Evolutionary conservation across 2,329 filamentous ascomycete species (phyloP), one percentile per base, ranked within the genome.

Genomic region (Microcyclospora tardicrescens): DNA sequence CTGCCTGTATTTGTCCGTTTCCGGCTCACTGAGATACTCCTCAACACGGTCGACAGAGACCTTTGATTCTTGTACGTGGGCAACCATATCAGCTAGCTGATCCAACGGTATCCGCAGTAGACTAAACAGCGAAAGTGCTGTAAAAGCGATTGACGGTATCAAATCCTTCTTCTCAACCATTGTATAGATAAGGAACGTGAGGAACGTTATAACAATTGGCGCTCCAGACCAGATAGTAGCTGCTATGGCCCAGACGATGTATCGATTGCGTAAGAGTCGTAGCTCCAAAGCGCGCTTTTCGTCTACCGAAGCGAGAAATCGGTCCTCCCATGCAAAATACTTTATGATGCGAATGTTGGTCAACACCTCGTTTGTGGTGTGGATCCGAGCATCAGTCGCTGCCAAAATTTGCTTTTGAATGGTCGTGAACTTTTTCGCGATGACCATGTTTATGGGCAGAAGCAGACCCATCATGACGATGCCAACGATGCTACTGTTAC

Each of bases 271-370:
- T 39, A 98, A 63, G 27, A 84, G 77, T 51, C 73, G 77, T 37
- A 98, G 70, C 60, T 98, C 91, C 2, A 68, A 68, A 33, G 71
- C 69, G 45, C 91, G 78, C 65, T 94, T 95, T 59, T 95, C 89
- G 43, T 93, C 82, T 28, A 98, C 85, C 39, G 84, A 77, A 15
- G 76, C 74, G 41, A 83, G 76, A 58, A 95, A 98, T 2, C 89
- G 81, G 51, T 86, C 78, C 60, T 98, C 91, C 91, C 91, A 98
- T 0, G 91, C 89, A 58, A 98, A 98, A 61, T 91, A 98, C 59
- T 98, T 98, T 73, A 98, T 96, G 58, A 98, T 95, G 37, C 91
- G 79, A 48, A 98, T 96, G 53, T 96, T 98, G 56, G 93, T 87
- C 19, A 98, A 68, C 6, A 96, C 83, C 61, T 98, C 91, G 58